A percentile compares a stretch with the other conserved stretches of the same genome.
Evolutionary conservation across 1,139 yeast genomes (phyloP).

Genomic region (Zygoascus meyerae): DNA sequence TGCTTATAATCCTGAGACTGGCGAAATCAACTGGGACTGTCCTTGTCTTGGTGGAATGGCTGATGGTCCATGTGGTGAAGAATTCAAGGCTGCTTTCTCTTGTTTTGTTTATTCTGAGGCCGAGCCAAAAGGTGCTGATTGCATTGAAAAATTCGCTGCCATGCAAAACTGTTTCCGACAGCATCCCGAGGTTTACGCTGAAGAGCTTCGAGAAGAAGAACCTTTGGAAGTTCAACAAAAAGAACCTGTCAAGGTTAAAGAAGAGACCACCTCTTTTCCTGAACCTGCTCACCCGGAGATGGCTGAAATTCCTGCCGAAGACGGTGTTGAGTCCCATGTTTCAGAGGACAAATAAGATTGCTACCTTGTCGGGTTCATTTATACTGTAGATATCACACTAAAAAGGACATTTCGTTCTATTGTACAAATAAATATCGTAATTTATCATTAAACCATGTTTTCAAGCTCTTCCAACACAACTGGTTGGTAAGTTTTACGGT

Average conservation of each 20-base stretch:
- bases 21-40: constrained; percentile 99
- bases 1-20: constrained; percentile 95
- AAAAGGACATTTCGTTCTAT: not conserved
- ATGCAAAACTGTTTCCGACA: constrained; percentile 95
- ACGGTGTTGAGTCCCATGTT: not conserved
- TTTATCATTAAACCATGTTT: not conserved
- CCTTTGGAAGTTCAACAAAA: constrained; percentile 19
- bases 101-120: constrained; percentile 93
- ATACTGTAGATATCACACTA: constrained; percentile 1
- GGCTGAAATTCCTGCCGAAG: constrained; percentile 1
- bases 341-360: not conserved
- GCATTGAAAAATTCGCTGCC: constrained; percentile 82
- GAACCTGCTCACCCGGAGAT: constrained; percentile 14
- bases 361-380: not conserved
- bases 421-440: not conserved
- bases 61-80: constrained; percentile 96
- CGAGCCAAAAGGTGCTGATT: constrained; percentile 96
- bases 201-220: constrained; percentile 64
- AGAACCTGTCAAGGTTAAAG: constrained; percentile 8
- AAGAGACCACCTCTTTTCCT: constrained; percentile 7
- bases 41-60: constrained; percentile 99
- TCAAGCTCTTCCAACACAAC: constrained; percentile 27
- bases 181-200: constrained; percentile 92
- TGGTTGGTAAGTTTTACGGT: constrained; percentile 21
- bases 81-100: constrained; percentile 91